Percentiles rank a stretch among this genome's conserved stretches.
Conservation (phyloP, 768 basidiomycete species). For the Tylopilus balloui region DNA sequence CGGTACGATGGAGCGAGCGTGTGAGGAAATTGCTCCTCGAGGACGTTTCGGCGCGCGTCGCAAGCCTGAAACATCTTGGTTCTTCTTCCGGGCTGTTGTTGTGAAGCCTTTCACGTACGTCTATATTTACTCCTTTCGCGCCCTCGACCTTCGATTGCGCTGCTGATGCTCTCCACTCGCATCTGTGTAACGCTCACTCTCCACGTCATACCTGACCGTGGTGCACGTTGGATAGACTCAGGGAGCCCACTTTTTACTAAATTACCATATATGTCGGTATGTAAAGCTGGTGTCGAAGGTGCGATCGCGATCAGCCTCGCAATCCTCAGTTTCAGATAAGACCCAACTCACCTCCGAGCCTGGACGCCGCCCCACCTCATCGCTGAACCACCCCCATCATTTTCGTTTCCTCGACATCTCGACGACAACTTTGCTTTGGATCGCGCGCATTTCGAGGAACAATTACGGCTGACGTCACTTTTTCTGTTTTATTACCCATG, state of each 20-base stretch:
- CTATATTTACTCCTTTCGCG: slow-evolving; percentile 1
- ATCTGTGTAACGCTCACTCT: slow-evolving; percentile 1
- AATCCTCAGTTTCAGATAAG: not conserved
- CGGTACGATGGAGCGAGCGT: slow-evolving; percentile 14
- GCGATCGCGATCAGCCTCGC: not conserved
- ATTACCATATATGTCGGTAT: not conserved
- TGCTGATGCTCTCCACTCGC: slow-evolving; percentile 8
- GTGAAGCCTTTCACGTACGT: not conserved
- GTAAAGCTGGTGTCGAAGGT: not conserved
- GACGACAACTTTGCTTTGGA: too few species aligned
- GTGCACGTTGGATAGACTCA: not conserved
- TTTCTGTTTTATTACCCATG: not conserved
- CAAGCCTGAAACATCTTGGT: slow-evolving; percentile 1
- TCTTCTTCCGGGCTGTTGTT: not conserved
- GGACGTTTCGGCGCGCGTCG: not conserved
- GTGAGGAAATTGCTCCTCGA: slow-evolving; percentile 5
- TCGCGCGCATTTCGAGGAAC: too few species aligned
- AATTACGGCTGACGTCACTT: not conserved
- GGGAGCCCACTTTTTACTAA: not conserved
- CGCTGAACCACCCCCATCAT: too few species aligned
- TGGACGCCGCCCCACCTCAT: too few species aligned
- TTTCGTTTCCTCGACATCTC: too few species aligned
- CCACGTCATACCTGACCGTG: slow-evolving; percentile 7
- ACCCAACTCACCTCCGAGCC: not conserved
- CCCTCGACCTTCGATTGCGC: not conserved